Evolutionary conservation across 352 stramenopile genomes (phyloP).

Genomic region (Pythium aristosporum): DNA sequence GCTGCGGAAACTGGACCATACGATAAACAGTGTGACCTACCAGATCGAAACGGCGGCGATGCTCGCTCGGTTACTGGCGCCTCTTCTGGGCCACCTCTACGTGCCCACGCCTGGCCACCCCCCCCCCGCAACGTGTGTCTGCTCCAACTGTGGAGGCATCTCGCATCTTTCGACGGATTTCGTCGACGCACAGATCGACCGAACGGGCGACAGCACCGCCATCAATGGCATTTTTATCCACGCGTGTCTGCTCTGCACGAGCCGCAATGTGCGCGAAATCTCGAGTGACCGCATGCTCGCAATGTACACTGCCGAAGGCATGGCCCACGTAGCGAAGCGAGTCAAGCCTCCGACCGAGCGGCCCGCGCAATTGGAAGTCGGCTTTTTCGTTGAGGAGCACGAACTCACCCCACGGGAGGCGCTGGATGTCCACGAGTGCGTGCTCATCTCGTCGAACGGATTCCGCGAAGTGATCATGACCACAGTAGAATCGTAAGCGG

Average conservation of each 20-base stretch:
- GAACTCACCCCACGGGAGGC: slow-evolving; percentile 31
- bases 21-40: slow-evolving; percentile 41
- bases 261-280: slow-evolving; percentile 68
- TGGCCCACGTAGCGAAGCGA: slow-evolving; percentile 35
- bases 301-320: slow-evolving; percentile 46
- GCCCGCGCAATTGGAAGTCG: slow-evolving; percentile 32
- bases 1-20: slow-evolving; percentile 32
- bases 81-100: slow-evolving; percentile 43
- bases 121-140: slow-evolving; percentile 45
- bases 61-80: slow-evolving; percentile 41
- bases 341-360: slow-evolving; percentile 32
- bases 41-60: slow-evolving; percentile 43
- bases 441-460: slow-evolving; percentile 51
- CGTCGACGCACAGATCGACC: slow-evolving; percentile 17
- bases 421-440: slow-evolving; percentile 38
- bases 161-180: slow-evolving; percentile 58
- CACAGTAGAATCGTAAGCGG: background rate
- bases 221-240: slow-evolving; percentile 37
- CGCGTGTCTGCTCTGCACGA: slow-evolving; percentile 67
- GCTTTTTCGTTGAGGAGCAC: slow-evolving; percentile 25
- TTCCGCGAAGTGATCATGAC: slow-evolving; percentile 42
- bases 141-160: slow-evolving; percentile 55
- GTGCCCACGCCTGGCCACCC: slow-evolving; percentile 29
- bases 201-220: background rate
- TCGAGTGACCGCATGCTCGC: slow-evolving; percentile 54